phyloP scores from a whole-genome alignment of 176 grass and related monocot species.

The Carex scoparia region DNA sequence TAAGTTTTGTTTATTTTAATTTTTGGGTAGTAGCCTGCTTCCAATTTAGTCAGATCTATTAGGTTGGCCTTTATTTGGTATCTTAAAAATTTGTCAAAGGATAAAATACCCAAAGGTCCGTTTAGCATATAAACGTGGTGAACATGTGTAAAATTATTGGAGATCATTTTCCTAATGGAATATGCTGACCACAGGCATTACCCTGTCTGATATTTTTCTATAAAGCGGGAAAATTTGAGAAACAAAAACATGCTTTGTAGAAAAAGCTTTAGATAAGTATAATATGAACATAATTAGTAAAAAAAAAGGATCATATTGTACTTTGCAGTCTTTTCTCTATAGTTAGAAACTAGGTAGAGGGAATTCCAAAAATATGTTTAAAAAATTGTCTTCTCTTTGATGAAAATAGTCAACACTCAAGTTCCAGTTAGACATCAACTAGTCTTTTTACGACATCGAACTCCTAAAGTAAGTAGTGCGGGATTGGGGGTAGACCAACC shows the following conservation, averaged over 20 bases:
- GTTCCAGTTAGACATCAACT: no score
- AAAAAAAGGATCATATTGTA: not conserved
- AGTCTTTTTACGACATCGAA: no score
- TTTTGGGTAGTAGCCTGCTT: not conserved
- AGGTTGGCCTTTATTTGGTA: not conserved
- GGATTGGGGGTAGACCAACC: no score
- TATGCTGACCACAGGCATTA: not conserved
- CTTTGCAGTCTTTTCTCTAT: not conserved
- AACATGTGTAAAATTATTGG: not conserved
- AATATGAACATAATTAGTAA: not conserved
- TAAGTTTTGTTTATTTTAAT: slow-evolving; percentile 36
- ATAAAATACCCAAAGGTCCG: not conserved
- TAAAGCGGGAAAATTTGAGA: not conserved
- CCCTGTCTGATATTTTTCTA: not conserved
- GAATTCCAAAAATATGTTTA: no score
- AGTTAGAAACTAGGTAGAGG: no score
- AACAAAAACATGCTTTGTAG: not conserved
- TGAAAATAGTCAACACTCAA: no score
- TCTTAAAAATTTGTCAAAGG: not conserved
- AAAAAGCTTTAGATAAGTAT: not conserved
- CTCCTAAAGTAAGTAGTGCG: no score
- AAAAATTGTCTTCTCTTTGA: no score
- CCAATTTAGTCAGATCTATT: not conserved
- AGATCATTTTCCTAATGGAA: not conserved
- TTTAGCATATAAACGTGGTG: not conserved